These are phyloP conservation scores for Aspergillus heteromorphus DNA, from an alignment of 495 filamentous ascomycete genomes.

Conservation along the genomic window DNA sequence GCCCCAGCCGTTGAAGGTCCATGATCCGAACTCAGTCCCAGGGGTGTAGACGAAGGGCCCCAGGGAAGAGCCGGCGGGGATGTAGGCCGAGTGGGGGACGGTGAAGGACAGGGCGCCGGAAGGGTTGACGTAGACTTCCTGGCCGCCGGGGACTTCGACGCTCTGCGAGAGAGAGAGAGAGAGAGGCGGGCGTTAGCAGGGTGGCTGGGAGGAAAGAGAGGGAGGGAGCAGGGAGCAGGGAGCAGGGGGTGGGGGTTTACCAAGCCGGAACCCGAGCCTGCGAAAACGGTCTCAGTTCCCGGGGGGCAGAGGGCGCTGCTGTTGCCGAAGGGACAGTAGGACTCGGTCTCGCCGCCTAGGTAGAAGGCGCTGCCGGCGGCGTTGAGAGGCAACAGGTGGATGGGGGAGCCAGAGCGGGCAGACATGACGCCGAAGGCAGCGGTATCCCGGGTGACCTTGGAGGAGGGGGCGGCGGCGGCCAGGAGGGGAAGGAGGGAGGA, in stretches of 20 bases:
- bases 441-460: background rate
- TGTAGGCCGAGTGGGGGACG: constrained; percentile 52
- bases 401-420: constrained; percentile 35
- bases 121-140: constrained; percentile 56
- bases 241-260: constrained; percentile 13
- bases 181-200: constrained; percentile 5
- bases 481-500: constrained; percentile 1
- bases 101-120: constrained; percentile 56
- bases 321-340: constrained; percentile 33
- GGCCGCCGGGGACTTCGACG: constrained; percentile 60
- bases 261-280: constrained; percentile 26
- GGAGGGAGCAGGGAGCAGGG: background rate
- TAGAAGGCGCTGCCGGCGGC: constrained; percentile 38
- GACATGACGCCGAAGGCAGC: constrained; percentile 32
- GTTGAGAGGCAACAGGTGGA: constrained; percentile 38
- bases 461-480: background rate
- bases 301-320: constrained; percentile 28
- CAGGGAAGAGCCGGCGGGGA: constrained; percentile 48
- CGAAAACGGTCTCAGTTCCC: constrained; percentile 38
- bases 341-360: constrained; percentile 29
- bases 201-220: background rate
- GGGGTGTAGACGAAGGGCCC: constrained; percentile 38
- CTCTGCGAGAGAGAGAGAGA: constrained; percentile 23
- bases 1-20: constrained; percentile 20
- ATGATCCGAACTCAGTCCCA: constrained; percentile 23